Evolutionary conservation across 2,329 filamentous ascomycete species (phyloP).

Genomic region (Dryadomyces quercivorus): DNA sequence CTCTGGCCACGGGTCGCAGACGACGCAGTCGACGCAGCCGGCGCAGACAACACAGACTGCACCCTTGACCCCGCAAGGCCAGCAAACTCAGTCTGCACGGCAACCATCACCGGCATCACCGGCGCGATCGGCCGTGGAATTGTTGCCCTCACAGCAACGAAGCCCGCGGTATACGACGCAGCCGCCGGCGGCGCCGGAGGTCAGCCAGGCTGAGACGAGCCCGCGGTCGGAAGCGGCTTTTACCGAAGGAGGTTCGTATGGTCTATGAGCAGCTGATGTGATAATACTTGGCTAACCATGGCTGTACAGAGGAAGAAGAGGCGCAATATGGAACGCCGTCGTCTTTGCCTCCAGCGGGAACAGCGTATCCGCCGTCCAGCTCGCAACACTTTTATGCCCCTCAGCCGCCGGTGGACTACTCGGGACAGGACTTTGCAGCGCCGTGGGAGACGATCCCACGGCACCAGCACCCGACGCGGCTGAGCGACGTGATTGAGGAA

Average conservation of each 20-base stretch:
- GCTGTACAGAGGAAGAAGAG: conserved; percentile 26
- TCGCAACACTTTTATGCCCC: conserved; percentile 32
- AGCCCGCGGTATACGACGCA: background rate
- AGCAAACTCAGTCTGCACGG: background rate
- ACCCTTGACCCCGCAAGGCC: conserved; percentile 19
- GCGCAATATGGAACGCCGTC: conserved; percentile 46
- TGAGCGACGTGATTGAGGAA: conserved; percentile 81
- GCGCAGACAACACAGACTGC: conserved; percentile 25
- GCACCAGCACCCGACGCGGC: conserved; percentile 76
- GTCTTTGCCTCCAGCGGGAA: conserved; percentile 20
- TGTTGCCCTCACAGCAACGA: background rate
- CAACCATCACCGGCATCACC: background rate
- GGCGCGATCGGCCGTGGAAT: background rate
- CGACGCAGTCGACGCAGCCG: conserved; percentile 14
- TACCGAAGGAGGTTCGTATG: conserved; percentile 38
- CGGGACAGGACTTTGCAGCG: conserved; percentile 51
- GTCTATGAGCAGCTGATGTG: background rate
- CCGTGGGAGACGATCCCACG: conserved; percentile 61
- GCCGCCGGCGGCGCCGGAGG: background rate
- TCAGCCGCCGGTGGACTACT: conserved; percentile 42
- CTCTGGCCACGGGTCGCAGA: conserved; percentile 20
- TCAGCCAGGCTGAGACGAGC: conserved; percentile 3
- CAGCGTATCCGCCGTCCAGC: conserved; percentile 22
- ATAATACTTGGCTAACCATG: background rate
- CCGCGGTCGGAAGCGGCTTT: conserved; percentile 48